Evolutionary conservation across 1,284 basidiomycete species (phyloP), one percentile per base, ranked within the genome.

Genomic region (Trichosporon sp.): DNA sequence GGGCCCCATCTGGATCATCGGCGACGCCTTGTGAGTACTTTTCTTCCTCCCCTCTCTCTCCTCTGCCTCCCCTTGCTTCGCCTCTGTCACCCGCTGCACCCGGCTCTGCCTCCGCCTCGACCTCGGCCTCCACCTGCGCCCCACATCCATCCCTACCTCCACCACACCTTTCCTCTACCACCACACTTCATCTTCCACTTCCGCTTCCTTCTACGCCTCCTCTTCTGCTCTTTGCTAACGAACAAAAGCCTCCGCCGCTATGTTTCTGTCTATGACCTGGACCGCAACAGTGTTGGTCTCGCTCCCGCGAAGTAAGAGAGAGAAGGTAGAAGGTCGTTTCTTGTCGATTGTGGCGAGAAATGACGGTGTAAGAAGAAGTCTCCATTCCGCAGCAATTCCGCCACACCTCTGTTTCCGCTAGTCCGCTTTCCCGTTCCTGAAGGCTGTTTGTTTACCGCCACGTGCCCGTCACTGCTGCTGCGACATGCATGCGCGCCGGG

Each of bases 251-350:
- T 94, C 68, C 89, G 93, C 79, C 90, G 89, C 78, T 97, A 92
- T 85, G 96, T 90, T 86, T 96, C 94, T 25, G 92, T 98, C 29
- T 98, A 98, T 81, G 95, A 99, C 82, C 87, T 93, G 63, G 92
- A 89, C 62, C 86, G 85, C 58, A 83, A 78, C 71, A 77, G 79
- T 34, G 81, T 82, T 38, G 81, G 81, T 64, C 80, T 82, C 70
- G 81, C 80, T 8, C 27, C 15, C 15, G 27, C 56, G 21, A 60
- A 51, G 47, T 51, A 51, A 51, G 34, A 21, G 21, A 44, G 42
- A 44, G 42, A n/a, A n/a, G 3, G 42, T 44, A 44, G 42, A 44
- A 21, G 18, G 13, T 44, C 8, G 18, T 44, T n/a, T 38, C 35
- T 38, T 38, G 35, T 38, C 35, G 7, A 38, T 38, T 38, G 35